phyloP scores from a whole-genome alignment of 768 basidiomycete genomes.

The Royoungia palumana region DNA sequence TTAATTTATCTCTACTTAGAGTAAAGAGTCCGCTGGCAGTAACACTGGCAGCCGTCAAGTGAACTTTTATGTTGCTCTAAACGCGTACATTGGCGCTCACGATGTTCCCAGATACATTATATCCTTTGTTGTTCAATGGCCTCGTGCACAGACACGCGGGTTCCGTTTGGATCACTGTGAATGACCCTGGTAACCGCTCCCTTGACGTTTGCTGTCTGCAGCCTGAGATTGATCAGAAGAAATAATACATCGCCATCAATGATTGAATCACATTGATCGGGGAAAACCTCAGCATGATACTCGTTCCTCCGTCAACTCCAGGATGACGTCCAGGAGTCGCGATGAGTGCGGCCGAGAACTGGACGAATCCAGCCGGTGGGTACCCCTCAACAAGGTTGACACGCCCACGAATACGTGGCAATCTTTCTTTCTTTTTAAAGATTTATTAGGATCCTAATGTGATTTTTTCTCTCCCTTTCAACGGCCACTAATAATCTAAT shows the following conservation, averaged over 20 bases:
- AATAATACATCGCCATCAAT: too few relatives aligned
- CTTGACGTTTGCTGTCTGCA: too few relatives aligned
- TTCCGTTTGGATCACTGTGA: neutral
- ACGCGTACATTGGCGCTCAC: too few relatives aligned
- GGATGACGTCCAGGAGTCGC: neutral
- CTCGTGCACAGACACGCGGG: neutral
- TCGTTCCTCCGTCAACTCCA: neutral
- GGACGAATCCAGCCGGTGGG: neutral
- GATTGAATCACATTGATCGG: too few relatives aligned
- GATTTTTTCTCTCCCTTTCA: neutral
- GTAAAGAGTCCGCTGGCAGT: too few relatives aligned
- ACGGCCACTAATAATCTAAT: neutral
- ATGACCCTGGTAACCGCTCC: neutral
- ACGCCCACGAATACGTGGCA: neutral
- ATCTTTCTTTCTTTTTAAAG: slow-evolving; percentile 4
- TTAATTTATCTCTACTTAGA: too few relatives aligned
- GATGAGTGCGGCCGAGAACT: slow-evolving; percentile 1
- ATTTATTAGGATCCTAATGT: slow-evolving; percentile 3
- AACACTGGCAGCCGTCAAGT: neutral
- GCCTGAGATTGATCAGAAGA: neutral
- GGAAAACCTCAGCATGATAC: neutral
- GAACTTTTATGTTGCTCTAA: neutral
- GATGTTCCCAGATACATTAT: too few relatives aligned
- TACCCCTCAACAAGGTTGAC: neutral
- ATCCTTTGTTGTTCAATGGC: too few relatives aligned